A percentile compares a stretch with the other conserved stretches of the same genome.
phyloP scores from a whole-genome alignment of 345 rosid genomes.

The Populus ilicifolia region DNA sequence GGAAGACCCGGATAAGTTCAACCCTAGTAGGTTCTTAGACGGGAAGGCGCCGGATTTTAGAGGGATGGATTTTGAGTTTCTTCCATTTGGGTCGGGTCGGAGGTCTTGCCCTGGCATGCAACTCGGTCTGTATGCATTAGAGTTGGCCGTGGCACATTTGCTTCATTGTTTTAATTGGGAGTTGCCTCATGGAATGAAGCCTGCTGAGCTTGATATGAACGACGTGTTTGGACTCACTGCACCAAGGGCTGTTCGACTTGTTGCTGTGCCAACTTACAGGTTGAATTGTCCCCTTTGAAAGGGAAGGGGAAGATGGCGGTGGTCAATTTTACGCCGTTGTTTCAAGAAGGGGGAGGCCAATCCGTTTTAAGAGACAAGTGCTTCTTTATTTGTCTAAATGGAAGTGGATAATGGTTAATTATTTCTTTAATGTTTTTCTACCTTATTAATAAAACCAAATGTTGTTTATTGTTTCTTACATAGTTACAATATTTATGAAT shows the following conservation, averaged over 20 bases:
- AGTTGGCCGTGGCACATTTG: constrained; percentile 32
- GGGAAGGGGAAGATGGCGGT: background rate
- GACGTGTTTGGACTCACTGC: constrained; percentile 49
- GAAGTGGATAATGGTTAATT: too few relatives aligned
- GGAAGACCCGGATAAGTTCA: constrained; percentile 32
- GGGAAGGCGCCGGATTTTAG: constrained; percentile 32
- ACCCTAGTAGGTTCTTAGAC: constrained; percentile 31
- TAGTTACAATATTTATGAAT: too few relatives aligned
- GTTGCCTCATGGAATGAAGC: constrained; percentile 35
- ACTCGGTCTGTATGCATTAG: constrained; percentile 37
- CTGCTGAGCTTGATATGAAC: constrained; percentile 34
- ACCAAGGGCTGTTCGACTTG: constrained; percentile 38
- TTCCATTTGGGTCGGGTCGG: constrained; percentile 47
- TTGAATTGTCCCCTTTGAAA: constrained; percentile 3
- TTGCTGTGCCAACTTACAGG: constrained; percentile 30
- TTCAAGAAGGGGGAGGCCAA: background rate
- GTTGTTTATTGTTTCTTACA: too few relatives aligned
- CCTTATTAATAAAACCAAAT: too few relatives aligned
- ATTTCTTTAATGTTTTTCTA: too few relatives aligned
- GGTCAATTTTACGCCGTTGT: background rate
- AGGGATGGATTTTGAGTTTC: constrained; percentile 30
- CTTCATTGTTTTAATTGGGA: constrained; percentile 42
- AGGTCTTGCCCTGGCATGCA: constrained; percentile 46
- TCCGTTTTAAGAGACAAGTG: background rate
- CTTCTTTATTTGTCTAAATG: too few relatives aligned